A percentile compares a stretch with the other conserved stretches of the same genome.
Conservation (phyloP, 2,329 filamentous ascomycete species). For the Aspergillus fumigatus region DNA sequence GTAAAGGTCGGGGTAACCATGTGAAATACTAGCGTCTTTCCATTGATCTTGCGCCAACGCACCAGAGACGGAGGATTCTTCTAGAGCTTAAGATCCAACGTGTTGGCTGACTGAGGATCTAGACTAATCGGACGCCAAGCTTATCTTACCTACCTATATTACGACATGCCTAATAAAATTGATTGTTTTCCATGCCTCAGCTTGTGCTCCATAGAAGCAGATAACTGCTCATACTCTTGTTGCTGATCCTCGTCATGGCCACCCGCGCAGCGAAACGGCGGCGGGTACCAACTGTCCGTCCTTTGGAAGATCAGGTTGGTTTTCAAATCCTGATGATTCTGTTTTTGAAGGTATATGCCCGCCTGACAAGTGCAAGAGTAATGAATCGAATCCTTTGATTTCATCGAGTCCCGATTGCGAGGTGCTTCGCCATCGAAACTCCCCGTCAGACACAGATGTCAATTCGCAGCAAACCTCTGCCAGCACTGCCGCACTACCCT, state of each 20-base stretch:
- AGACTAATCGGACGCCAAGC: not conserved
- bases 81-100: too few relatives aligned
- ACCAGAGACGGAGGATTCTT: not conserved
- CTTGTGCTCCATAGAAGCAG: not conserved
- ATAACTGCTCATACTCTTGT: not conserved
- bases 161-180: not conserved
- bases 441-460: not conserved
- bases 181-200: not conserved
- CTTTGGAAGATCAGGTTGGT: conserved; percentile 16
- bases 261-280: conserved; percentile 35
- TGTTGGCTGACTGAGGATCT: not conserved
- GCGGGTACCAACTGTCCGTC: conserved; percentile 26
- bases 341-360: not conserved
- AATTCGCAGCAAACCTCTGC: not conserved
- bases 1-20: not conserved
- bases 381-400: not conserved
- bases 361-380: not conserved
- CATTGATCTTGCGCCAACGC: not conserved
- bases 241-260: conserved; percentile 26
- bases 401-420: not conserved
- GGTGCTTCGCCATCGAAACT: not conserved
- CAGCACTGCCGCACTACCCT: not conserved
- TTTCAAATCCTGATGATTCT: not conserved
- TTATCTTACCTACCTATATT: not conserved
- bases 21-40: not conserved